These are phyloP conservation scores for Rhododendron kiyosumense DNA, from an alignment of 148 eudicot species.

Conservation along the genomic window DNA sequence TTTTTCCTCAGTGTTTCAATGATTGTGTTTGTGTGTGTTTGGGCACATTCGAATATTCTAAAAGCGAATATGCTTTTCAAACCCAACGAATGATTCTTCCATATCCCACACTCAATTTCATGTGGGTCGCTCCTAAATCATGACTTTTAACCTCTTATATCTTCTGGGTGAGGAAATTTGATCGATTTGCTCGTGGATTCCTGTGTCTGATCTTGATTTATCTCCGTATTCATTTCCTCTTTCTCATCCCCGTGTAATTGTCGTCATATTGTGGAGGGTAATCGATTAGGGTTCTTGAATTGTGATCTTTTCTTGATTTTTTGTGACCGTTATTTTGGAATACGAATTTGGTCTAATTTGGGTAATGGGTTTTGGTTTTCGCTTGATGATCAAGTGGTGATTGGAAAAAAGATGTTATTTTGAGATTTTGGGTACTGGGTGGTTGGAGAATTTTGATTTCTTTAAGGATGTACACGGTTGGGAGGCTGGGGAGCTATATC, in stretches of 20 bases:
- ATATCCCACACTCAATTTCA: background rate
- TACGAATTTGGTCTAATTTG: background rate
- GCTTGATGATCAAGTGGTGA: constrained; percentile 2
- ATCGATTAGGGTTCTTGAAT: background rate
- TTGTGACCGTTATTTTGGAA: background rate
- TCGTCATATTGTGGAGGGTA: background rate
- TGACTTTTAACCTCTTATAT: background rate
- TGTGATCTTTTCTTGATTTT: background rate
- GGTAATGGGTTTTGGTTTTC: background rate
- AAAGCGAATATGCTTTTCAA: constrained; percentile 37
- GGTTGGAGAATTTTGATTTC: constrained; percentile 6
- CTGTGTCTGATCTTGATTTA: constrained; percentile 1
- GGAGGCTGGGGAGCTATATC: constrained; percentile 75
- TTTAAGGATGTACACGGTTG: constrained; percentile 71
- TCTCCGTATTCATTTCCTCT: background rate
- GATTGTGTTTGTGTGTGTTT: background rate
- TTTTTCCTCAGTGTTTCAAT: constrained; percentile 2
- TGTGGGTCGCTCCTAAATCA: background rate
- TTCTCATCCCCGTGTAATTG: background rate
- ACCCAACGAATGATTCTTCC: constrained; percentile 15
- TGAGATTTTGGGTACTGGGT: constrained; percentile 17
- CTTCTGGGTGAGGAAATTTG: background rate
- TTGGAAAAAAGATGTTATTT: background rate
- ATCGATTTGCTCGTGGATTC: background rate
- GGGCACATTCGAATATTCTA: constrained; percentile 33